A percentile compares a stretch with the other conserved stretches of the same genome.
These are phyloP conservation scores for Curvularia hawaiiensis DNA, from an alignment of 2,329 filamentous ascomycete genomes.

Conservation along the genomic window DNA sequence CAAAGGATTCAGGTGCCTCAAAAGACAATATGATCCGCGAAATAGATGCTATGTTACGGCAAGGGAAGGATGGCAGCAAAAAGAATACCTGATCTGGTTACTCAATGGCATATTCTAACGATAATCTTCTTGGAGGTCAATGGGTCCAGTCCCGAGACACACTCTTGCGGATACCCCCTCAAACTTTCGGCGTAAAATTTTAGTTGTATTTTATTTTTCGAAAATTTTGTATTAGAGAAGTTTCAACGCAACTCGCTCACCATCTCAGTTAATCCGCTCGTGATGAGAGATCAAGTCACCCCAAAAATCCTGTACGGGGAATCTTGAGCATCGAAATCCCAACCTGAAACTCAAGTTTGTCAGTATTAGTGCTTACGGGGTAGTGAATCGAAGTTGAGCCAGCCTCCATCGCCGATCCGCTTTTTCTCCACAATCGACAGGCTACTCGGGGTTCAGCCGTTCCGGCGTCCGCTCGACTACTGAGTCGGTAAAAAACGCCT, in stretches of 20 bases:
- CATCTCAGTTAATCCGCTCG: no score
- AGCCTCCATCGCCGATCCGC: neutral
- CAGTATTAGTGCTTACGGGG: neutral
- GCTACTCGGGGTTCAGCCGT: neutral
- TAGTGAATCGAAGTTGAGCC: no score
- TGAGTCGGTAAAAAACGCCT: neutral
- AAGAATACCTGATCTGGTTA: neutral
- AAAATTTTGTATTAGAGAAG: no score
- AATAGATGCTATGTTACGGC: constrained; percentile 3
- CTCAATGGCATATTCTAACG: no score
- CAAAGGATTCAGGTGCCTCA: neutral
- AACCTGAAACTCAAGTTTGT: neutral
- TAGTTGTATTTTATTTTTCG: neutral
- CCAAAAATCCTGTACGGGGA: neutral
- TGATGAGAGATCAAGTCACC: no score
- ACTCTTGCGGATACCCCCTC: neutral
- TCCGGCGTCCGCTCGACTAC: neutral
- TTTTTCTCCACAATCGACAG: neutral
- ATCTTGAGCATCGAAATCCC: neutral
- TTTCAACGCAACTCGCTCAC: no score
- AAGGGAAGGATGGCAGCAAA: neutral
- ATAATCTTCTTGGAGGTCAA: neutral
- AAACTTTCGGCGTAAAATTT: neutral
- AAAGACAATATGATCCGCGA: constrained; percentile 6
- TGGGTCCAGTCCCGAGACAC: neutral